These are phyloP conservation scores for Xerocomellus chrysenteron DNA, from an alignment of 768 basidiomycete genomes.

Conservation along the genomic window DNA sequence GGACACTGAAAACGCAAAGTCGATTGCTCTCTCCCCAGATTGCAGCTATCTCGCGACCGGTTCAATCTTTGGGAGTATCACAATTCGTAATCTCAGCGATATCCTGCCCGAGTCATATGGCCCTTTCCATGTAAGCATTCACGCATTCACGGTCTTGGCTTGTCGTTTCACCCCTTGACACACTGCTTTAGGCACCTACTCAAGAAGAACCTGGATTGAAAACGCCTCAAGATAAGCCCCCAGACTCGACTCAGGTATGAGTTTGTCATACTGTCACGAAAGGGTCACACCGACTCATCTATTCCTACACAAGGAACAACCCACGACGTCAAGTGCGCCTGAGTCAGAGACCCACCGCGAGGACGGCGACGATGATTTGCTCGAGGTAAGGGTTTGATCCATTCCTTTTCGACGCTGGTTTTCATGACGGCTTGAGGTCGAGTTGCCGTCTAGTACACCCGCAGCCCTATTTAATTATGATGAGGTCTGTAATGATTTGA, in stretches of 20 bases:
- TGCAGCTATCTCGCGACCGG: not conserved
- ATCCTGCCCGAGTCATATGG: conserved; percentile 2
- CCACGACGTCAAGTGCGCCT: not conserved
- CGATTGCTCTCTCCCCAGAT: not conserved
- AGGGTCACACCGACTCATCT: not conserved
- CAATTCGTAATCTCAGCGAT: not conserved
- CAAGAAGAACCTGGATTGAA: not conserved
- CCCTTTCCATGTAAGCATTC: not conserved
- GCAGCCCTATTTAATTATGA: no score
- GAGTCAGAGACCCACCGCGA: not conserved
- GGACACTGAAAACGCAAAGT: not conserved
- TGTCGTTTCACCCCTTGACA: not conserved
- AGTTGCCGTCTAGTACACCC: no score
- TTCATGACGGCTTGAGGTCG: no score
- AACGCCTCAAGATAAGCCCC: no score
- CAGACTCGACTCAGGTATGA: not conserved
- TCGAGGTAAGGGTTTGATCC: not conserved
- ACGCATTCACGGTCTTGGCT: not conserved
- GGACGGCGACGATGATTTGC: not conserved
- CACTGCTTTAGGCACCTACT: not conserved
- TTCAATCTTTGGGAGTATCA: not conserved
- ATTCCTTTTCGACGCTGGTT: no score
- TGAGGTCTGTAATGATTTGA: no score
- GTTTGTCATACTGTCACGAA: not conserved
- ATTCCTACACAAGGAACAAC: not conserved